Evolutionary conservation across 495 filamentous ascomycete species (phyloP).

Genomic region (Hypoxylon rickii): DNA sequence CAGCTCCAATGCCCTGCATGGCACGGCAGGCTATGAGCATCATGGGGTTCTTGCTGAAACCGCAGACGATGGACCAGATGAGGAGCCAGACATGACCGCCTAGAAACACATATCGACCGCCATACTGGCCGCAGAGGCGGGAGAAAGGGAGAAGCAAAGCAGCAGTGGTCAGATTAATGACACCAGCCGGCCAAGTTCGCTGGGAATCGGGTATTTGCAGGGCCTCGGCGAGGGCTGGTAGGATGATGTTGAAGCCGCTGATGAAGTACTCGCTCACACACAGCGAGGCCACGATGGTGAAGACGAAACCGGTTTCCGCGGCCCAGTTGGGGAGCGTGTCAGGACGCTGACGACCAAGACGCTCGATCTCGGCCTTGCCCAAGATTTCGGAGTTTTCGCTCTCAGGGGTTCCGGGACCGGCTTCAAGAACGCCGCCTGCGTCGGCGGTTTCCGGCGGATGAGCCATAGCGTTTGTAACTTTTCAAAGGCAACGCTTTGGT

Average conservation of each 20-base stretch:
- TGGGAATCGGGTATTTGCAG: constrained; percentile 67
- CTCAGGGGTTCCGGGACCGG: constrained; percentile 7
- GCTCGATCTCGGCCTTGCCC: constrained; percentile 56
- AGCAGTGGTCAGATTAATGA: constrained; percentile 75
- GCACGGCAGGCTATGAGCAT: constrained; percentile 80
- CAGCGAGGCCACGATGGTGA: constrained; percentile 74
- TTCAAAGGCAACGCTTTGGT: neutral
- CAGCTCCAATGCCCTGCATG: constrained; percentile 77
- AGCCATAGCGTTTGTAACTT: constrained; percentile 11
- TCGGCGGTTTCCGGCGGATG: constrained; percentile 9
- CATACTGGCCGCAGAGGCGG: constrained; percentile 76
- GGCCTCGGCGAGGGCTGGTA: constrained; percentile 67
- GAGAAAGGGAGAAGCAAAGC: constrained; percentile 78
- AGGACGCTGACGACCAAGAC: constrained; percentile 73
- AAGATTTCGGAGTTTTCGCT: constrained; percentile 15
- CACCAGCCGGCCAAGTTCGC: constrained; percentile 78
- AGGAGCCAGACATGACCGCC: constrained; percentile 71
- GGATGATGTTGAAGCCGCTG: constrained; percentile 82
- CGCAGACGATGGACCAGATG: constrained; percentile 72
- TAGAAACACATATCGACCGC: constrained; percentile 73
- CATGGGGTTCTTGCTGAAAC: constrained; percentile 68
- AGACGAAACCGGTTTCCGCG: constrained; percentile 71
- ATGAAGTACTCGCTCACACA: constrained; percentile 82
- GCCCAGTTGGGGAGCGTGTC: constrained; percentile 62
- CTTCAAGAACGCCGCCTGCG: constrained; percentile 4